A percentile compares a stretch with the other conserved stretches of the same genome.
These are phyloP conservation scores for Mortierella sp. DNA, from an alignment of 371 early-diverging fungal species.

Conservation along the genomic window DNA sequence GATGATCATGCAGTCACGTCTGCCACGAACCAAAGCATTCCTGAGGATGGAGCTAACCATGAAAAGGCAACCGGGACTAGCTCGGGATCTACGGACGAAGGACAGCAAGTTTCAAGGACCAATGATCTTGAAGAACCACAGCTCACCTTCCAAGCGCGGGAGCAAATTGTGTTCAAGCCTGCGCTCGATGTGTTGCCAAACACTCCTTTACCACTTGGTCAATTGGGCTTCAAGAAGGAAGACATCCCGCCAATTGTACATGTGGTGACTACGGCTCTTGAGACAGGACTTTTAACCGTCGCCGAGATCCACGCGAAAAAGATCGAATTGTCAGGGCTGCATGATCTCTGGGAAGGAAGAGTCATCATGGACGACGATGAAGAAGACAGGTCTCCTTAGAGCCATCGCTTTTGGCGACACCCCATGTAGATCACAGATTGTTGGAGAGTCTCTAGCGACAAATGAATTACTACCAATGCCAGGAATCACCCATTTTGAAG, in stretches of 20 bases:
- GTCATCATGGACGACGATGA: conserved; percentile 41
- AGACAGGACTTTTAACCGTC: conserved; percentile 35
- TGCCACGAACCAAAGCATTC: too few species aligned
- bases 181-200: conserved; percentile 47
- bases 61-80: too few species aligned
- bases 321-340: conserved; percentile 39
- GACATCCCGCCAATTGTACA: conserved; percentile 54
- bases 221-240: conserved; percentile 52
- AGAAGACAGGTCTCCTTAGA: too few species aligned
- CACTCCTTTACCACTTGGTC: conserved; percentile 51
- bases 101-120: too few species aligned
- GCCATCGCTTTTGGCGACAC: too few species aligned
- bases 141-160: conserved; percentile 37
- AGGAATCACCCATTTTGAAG: too few species aligned
- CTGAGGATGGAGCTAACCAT: too few species aligned
- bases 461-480: too few species aligned
- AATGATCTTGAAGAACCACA: conserved; percentile 1
- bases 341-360: conserved; percentile 48
- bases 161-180: conserved; percentile 50
- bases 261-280: conserved; percentile 30
- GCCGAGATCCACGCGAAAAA: conserved; percentile 44
- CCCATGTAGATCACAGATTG: too few species aligned
- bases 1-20: too few species aligned
- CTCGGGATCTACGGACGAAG: too few species aligned
- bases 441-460: too few species aligned